Percentiles rank a stretch among this genome's conserved stretches.
phyloP scores from a whole-genome alignment of 495 filamentous ascomycete genomes.

The Trichocladium uniseriatum region DNA sequence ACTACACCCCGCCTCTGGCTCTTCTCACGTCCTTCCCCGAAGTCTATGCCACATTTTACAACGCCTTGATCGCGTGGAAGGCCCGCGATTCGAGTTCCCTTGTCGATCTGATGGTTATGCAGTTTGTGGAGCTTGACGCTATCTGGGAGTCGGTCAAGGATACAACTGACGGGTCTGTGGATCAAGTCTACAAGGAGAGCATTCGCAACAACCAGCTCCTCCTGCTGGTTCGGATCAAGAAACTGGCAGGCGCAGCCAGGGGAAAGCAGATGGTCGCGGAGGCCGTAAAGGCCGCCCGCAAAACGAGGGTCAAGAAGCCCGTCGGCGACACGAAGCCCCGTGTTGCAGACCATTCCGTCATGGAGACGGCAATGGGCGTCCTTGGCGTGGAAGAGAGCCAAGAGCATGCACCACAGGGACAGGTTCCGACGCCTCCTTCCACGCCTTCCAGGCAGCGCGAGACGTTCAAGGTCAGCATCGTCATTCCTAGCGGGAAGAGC shows the following conservation, averaged over 20 bases:
- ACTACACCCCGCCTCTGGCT: constrained; percentile 49
- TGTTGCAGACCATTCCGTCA: constrained; percentile 41
- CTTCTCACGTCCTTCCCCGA: constrained; percentile 54
- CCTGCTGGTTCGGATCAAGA: constrained; percentile 79
- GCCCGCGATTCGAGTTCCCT: constrained; percentile 79
- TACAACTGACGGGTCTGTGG: constrained; percentile 72
- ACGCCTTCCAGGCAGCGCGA: constrained; percentile 30
- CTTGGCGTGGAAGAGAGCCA: constrained; percentile 26
- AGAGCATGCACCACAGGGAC: constrained; percentile 25
- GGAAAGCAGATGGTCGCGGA: constrained; percentile 75
- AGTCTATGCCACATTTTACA: constrained; percentile 73
- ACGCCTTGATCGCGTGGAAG: constrained; percentile 93
- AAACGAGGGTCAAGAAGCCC: constrained; percentile 58
- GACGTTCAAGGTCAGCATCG: constrained; percentile 33
- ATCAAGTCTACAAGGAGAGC: constrained; percentile 82
- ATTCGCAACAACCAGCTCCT: constrained; percentile 90
- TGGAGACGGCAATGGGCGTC: constrained; percentile 30
- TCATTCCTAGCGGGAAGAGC: constrained; percentile 28
- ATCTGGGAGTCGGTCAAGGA: constrained; percentile 97
- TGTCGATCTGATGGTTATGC: constrained; percentile 89
- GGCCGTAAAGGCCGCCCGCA: constrained; percentile 71
- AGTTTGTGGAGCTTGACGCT: constrained; percentile 88
- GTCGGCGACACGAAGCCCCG: constrained; percentile 62
- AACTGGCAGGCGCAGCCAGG: constrained; percentile 71
- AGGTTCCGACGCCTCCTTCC: constrained; percentile 36